These are phyloP conservation scores for Papiliotrema nemorosa DNA, from an alignment of 1,284 basidiomycete species.

Conservation along the genomic window DNA sequence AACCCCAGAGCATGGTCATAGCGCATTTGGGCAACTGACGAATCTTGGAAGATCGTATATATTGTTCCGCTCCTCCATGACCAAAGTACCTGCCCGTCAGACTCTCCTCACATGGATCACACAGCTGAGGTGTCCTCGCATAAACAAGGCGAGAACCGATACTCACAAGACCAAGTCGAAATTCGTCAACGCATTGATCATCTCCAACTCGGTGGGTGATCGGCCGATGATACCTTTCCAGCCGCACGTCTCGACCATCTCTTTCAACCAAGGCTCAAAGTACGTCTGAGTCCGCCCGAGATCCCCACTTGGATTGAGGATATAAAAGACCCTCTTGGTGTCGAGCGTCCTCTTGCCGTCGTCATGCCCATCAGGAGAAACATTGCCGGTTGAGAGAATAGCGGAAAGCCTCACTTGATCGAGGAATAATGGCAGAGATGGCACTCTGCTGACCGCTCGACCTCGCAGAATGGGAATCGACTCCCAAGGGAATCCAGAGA, in stretches of 20 bases:
- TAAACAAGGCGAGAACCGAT: not conserved
- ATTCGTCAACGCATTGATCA: slow-evolving; percentile 64
- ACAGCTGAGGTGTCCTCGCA: too few relatives aligned
- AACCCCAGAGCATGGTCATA: slow-evolving; percentile 96
- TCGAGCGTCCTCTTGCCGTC: slow-evolving; percentile 53
- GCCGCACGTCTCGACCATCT: slow-evolving; percentile 60
- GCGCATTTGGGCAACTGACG: slow-evolving; percentile 77
- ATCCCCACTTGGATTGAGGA: slow-evolving; percentile 92
- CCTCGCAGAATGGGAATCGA: slow-evolving; percentile 82
- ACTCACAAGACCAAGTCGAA: slow-evolving; percentile 82
- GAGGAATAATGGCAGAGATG: slow-evolving; percentile 79
- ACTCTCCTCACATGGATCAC: not conserved
- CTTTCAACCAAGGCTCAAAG: slow-evolving; percentile 71
- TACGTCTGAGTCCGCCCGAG: slow-evolving; percentile 75
- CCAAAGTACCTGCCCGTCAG: slow-evolving; percentile 75
- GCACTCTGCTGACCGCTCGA: slow-evolving; percentile 83
- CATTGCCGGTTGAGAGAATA: slow-evolving; percentile 29
- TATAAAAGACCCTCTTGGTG: slow-evolving; percentile 68
- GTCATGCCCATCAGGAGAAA: not conserved
- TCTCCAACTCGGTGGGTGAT: slow-evolving; percentile 74
- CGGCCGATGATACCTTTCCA: slow-evolving; percentile 82
- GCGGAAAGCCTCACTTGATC: slow-evolving; percentile 69
- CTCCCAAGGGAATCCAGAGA: slow-evolving; percentile 93
- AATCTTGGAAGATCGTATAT: slow-evolving; percentile 79
- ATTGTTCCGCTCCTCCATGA: slow-evolving; percentile 94